Evolutionary conservation across 768 basidiomycete genomes (phyloP), one percentile per base, ranked within the genome.

Genomic region (Scleroderma citrinum): DNA sequence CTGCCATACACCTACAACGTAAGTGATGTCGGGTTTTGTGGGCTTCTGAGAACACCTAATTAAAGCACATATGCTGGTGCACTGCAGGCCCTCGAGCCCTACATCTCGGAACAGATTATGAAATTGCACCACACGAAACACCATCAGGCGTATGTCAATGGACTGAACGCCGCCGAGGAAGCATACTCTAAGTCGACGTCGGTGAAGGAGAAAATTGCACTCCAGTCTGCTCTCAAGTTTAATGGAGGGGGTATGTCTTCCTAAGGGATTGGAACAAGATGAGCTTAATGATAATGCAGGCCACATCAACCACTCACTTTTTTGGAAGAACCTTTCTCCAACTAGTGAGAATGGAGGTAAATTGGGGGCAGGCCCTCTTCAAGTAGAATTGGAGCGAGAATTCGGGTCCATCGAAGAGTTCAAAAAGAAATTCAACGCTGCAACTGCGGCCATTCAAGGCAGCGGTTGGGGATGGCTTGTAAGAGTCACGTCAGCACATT

Each of bases 401-500:
- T 99, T 97, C 62, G 93, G 94, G 12, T 85, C 85, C 3, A 71
- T 97, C 46, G 92, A 93, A 13, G 80, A 70, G 20, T 83, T 98
- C 66, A 93, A 95, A 76, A 85, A 82, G 58, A 75, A 78, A 54
- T 80, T 97, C 68, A 97, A 95, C 69, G 70, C 92, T 21, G 78
- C 77, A 54, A 95, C 95, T 20, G 92, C 87, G 29, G 92, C 78
- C 46, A 87, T 99, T 47, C 96, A 99, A 69, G 96, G 96, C 23
- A 92, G 88, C 57, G 96, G 96, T 2, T 99, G 96, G 96, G 95
- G 94, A 39, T 99, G 96, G 96, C 77, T 99, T 51, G 92, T 85
- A 57, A 53, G 76, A 71, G 34, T 20, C 26, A 50, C 30, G 17
- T 31, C 32, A 31, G 3, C 19, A 24, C 31, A 13, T 21, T 29